A percentile compares a stretch with the other conserved stretches of the same genome.
phyloP scores from a whole-genome alignment of 306 rosid genomes.

The Vigna hirtella region DNA sequence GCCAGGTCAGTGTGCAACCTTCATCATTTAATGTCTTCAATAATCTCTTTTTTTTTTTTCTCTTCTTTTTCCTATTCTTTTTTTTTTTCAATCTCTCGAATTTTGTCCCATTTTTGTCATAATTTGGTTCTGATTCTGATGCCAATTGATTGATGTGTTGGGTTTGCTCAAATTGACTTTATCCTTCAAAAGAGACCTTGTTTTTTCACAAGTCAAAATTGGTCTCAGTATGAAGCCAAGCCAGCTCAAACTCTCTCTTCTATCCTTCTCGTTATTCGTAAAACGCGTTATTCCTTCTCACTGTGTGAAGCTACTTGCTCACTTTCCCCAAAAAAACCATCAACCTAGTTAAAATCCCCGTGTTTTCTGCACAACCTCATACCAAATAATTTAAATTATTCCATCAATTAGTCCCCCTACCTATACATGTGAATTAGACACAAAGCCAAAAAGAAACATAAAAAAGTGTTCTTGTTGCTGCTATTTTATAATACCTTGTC shows the following conservation, averaged over 20 bases:
- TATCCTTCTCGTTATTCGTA: conserved; percentile 61
- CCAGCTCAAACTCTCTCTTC: neutral
- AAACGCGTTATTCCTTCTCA: conserved; percentile 51
- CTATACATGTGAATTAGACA: neutral
- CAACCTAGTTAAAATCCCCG: conserved; percentile 38
- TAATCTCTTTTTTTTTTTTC: neutral
- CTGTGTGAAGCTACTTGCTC: conserved; percentile 28
- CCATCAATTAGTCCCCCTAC: neutral
- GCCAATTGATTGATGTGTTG: conserved; percentile 36
- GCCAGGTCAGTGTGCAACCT: conserved; percentile 65
- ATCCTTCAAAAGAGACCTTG: neutral
- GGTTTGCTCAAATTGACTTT: conserved; percentile 32
- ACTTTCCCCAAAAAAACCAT: conserved; percentile 38
- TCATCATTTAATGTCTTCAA: neutral
- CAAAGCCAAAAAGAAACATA: neutral
- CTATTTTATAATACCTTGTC: neutral
- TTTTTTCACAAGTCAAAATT: conserved; percentile 33
- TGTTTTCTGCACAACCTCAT: conserved; percentile 18
- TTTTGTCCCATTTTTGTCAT: neutral
- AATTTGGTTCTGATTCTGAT: conserved; percentile 7
- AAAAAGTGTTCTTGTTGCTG: too few relatives aligned
- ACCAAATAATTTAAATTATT: neutral
- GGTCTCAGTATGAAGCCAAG: conserved; percentile 25
- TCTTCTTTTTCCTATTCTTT: too few relatives aligned
- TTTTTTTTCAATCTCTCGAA: neutral